Percentiles rank a stretch among this genome's conserved stretches.
Evolutionary conservation across 163 green algal species (phyloP).

Genomic region (Chlorella variabilis): DNA sequence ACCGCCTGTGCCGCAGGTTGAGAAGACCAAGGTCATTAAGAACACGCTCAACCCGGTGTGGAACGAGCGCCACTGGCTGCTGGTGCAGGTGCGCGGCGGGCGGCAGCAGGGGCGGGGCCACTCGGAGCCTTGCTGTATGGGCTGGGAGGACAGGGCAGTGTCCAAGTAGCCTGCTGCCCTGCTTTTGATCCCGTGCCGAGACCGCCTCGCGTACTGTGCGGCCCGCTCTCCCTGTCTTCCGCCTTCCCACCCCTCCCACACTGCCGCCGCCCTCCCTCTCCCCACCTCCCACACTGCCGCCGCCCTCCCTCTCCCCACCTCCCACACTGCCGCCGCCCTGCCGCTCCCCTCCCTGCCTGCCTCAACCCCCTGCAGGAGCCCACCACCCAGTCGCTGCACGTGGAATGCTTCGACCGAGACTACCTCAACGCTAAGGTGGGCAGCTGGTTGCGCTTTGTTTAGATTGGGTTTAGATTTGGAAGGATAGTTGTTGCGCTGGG

Average conservation of each 20-base stretch:
- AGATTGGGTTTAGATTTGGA: too few species aligned
- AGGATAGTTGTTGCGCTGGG: too few species aligned
- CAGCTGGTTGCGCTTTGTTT: too few species aligned
- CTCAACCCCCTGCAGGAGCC: slow-evolving; percentile 62
- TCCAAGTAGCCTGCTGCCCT: too few species aligned
- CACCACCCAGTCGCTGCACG: slow-evolving; percentile 59
- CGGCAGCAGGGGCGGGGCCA: neutral
- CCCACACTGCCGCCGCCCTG: neutral
- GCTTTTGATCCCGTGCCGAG: too few species aligned
- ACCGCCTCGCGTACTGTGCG: too few species aligned
- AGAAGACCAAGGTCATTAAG: slow-evolving; percentile 25
- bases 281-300: too few species aligned
- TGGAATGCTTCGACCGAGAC: slow-evolving; percentile 69
- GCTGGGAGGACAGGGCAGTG: neutral
- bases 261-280: too few species aligned
- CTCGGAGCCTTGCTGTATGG: neutral
- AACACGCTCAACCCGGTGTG: slow-evolving; percentile 70
- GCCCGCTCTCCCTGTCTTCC: too few species aligned
- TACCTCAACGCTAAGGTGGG: slow-evolving; percentile 63
- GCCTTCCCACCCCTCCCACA: too few species aligned
- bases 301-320: too few species aligned
- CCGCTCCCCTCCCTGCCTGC: neutral
- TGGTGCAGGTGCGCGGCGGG: slow-evolving; percentile 60
- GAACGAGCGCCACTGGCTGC: slow-evolving; percentile 71
- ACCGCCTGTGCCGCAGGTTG: slow-evolving; percentile 26